Percentiles rank a stretch among this genome's conserved stretches.
Evolutionary conservation across 441 rosid species (phyloP).

Genomic region (Dalechampia spathulata): DNA sequence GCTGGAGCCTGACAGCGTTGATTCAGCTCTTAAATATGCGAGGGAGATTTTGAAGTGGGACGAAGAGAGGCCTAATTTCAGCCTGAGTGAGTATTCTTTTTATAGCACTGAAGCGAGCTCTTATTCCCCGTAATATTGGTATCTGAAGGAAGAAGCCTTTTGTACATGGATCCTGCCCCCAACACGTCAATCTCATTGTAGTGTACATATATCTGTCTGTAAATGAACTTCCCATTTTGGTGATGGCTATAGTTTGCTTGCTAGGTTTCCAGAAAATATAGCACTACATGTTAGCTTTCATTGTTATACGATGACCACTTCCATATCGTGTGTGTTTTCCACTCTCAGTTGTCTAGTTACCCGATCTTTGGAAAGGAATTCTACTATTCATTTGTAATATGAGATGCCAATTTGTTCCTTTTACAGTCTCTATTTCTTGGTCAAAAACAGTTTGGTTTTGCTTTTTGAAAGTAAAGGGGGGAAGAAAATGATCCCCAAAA

Average conservation of each 20-base stretch:
- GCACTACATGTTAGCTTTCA: conserved; percentile 1
- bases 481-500: conserved; percentile 3
- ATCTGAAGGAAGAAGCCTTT: conserved; percentile 4
- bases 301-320: neutral
- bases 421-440: too few species aligned
- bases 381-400: conserved; percentile 14
- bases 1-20: conserved; percentile 63
- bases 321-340: neutral
- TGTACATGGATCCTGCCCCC: conserved; percentile 16
- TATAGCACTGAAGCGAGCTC: conserved; percentile 88
- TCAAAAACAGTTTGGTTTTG: too few species aligned
- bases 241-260: conserved; percentile 2
- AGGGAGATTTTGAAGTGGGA: conserved; percentile 97
- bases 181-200: conserved; percentile 8
- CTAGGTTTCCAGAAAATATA: conserved; percentile 4
- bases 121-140: conserved; percentile 39
- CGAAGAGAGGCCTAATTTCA: conserved; percentile 66
- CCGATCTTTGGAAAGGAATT: neutral
- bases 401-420: neutral
- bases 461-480: too few species aligned
- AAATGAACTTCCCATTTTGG: conserved; percentile 17
- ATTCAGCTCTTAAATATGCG: conserved; percentile 58
- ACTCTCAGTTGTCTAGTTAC: conserved; percentile 6
- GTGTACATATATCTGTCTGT: conserved; percentile 31
- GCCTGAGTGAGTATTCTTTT: conserved; percentile 68